These are phyloP conservation scores for Cucurbita moschata DNA, from an alignment of 306 rosid species.

Conservation along the genomic window DNA sequence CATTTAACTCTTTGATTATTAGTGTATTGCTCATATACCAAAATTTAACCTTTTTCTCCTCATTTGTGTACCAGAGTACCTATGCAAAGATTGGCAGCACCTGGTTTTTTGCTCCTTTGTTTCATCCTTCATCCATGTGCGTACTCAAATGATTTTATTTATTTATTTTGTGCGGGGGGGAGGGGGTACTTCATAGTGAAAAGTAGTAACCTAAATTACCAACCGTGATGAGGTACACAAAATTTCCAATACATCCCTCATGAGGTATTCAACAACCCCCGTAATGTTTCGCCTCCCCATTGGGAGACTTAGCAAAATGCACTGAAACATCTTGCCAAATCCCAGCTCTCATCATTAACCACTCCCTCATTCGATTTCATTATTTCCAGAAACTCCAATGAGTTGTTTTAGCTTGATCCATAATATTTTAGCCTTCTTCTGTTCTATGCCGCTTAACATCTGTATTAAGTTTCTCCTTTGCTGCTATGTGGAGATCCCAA, in stretches of 20 bases:
- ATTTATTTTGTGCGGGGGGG: background rate
- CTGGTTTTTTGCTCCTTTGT: slow-evolving; percentile 56
- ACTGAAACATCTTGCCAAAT: background rate
- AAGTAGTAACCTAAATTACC: background rate
- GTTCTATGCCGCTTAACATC: background rate
- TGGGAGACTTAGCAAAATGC: background rate
- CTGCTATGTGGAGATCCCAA: background rate
- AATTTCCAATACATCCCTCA: background rate
- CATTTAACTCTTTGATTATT: background rate
- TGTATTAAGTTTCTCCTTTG: background rate
- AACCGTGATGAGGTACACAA: background rate
- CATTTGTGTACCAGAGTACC: slow-evolving; percentile 35
- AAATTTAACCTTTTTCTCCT: slow-evolving; percentile 2
- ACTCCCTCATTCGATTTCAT: background rate
- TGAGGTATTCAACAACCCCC: background rate
- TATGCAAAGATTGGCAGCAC: slow-evolving; percentile 74
- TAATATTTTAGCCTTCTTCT: background rate
- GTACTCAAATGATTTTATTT: slow-evolving; percentile 8
- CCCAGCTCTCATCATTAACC: background rate
- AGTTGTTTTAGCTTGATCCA: background rate
- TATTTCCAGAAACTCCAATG: background rate
- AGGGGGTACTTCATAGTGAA: background rate
- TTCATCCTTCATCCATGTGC: slow-evolving; percentile 54
- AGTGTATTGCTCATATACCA: background rate
- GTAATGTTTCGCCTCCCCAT: background rate